Evolutionary conservation across 2,329 filamentous ascomycete species (phyloP).

Genomic region (Pseudogymnoascus sp.): DNA sequence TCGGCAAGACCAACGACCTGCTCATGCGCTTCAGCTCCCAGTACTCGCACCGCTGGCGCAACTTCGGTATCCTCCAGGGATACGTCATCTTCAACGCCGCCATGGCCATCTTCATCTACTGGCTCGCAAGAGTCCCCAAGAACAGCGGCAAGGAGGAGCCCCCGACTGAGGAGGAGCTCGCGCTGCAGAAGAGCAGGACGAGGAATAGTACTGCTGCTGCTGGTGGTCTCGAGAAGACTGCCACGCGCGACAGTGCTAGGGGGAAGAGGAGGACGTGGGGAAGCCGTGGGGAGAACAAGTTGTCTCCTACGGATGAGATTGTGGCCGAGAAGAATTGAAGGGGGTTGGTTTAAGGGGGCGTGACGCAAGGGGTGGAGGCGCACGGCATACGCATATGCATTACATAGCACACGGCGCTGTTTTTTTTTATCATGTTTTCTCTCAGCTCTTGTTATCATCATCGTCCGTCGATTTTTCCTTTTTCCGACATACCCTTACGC

Average conservation of each 20-base stretch:
- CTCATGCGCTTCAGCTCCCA: conserved; percentile 39
- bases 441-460: neutral
- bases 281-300: neutral
- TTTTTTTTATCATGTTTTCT: neutral
- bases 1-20: conserved; percentile 44
- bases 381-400: neutral
- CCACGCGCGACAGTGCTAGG: neutral
- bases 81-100: conserved; percentile 48
- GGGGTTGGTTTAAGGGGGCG: neutral
- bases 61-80: conserved; percentile 55
- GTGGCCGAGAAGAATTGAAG: neutral
- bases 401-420: conserved; percentile 5
- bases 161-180: conserved; percentile 2
- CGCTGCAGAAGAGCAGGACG: conserved; percentile 4
- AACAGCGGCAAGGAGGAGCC: conserved; percentile 15
- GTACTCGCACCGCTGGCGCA: conserved; percentile 56
- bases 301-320: neutral
- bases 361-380: neutral
- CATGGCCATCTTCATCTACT: conserved; percentile 46
- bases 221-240: neutral
- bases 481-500: neutral
- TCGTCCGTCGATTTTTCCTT: neutral
- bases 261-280: conserved; percentile 1
- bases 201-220: neutral
- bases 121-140: conserved; percentile 40